Evolutionary conservation across 306 rosid genomes (phyloP).

Genomic region (Crataegus laevigata): DNA sequence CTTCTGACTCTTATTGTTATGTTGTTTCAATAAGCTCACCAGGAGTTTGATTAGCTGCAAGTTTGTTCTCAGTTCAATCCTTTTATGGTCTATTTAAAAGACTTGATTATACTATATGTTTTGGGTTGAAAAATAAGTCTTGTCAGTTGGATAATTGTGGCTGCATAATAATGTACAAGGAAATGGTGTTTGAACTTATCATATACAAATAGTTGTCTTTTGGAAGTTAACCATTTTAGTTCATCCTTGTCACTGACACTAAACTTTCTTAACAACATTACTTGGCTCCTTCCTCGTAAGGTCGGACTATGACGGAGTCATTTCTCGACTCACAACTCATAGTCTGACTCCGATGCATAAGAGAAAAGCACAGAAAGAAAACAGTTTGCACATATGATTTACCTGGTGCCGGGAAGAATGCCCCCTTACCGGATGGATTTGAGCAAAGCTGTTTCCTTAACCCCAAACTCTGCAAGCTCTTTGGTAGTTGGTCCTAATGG

Average conservation of each 20-base stretch:
- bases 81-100: background rate
- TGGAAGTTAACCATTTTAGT: background rate
- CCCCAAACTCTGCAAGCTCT: too few relatives aligned
- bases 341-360: background rate
- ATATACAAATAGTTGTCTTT: background rate
- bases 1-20: constrained; percentile 51
- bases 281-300: background rate
- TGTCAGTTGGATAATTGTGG: too few relatives aligned
- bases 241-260: background rate
- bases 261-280: background rate
- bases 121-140: too few relatives aligned
- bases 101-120: too few relatives aligned
- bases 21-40: constrained; percentile 35
- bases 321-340: background rate
- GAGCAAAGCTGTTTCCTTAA: too few relatives aligned
- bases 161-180: too few relatives aligned
- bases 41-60: background rate
- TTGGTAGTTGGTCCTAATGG: too few relatives aligned
- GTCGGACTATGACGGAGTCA: background rate
- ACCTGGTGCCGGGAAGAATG: too few relatives aligned
- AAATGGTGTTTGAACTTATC: background rate
- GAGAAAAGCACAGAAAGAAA: too few relatives aligned
- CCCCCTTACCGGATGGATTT: too few relatives aligned
- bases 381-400: too few relatives aligned
- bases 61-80: background rate